A percentile compares a stretch with the other conserved stretches of the same genome.
phyloP scores from a whole-genome alignment of 352 stramenopile species.

The Phytopythium sindhum region DNA sequence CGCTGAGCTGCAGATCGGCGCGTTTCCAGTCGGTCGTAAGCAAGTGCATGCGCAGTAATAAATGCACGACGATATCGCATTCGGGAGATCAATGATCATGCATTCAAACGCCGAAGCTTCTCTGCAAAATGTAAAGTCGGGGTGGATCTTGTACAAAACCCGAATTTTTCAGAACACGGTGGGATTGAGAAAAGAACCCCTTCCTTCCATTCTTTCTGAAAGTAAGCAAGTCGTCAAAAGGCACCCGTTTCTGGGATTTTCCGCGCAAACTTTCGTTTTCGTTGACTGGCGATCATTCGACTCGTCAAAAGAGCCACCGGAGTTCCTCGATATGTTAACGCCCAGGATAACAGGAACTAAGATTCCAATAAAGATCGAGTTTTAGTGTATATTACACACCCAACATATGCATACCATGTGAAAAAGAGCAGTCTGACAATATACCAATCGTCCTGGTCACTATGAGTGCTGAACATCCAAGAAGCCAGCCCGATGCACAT shows the following conservation, averaged over 20 bases:
- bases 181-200: too few relatives aligned
- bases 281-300: background rate
- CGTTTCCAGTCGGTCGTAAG: too few relatives aligned
- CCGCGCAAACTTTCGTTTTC: background rate
- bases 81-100: too few relatives aligned
- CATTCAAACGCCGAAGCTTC: too few relatives aligned
- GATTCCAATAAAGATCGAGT: background rate
- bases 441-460: background rate
- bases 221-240: too few relatives aligned
- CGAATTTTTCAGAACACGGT: background rate
- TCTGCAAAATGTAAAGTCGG: too few relatives aligned
- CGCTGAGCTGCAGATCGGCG: too few relatives aligned
- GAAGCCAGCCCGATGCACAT: constrained; percentile 2
- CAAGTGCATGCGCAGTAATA: too few relatives aligned
- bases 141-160: too few relatives aligned
- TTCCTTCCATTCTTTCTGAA: too few relatives aligned
- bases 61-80: too few relatives aligned
- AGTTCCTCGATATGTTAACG: background rate
- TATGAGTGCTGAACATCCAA: background rate
- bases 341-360: background rate
- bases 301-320: background rate
- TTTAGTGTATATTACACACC: background rate
- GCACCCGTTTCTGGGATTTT: background rate
- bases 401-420: background rate
- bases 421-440: background rate